These are phyloP conservation scores for Atractiella rhizophila DNA, from an alignment of 768 basidiomycete species.

Conservation along the genomic window DNA sequence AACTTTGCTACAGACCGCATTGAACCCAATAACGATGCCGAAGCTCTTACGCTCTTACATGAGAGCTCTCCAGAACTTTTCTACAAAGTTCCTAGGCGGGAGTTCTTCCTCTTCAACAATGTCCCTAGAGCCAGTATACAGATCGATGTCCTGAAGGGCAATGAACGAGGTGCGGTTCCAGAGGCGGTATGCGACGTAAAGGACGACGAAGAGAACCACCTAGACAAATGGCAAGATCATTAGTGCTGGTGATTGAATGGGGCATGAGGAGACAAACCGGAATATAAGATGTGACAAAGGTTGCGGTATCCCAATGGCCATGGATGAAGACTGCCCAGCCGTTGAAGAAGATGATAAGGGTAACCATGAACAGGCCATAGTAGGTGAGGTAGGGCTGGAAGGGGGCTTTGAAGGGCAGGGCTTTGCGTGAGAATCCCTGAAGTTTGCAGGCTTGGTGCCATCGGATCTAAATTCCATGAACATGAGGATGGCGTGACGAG, in stretches of 20 bases:
- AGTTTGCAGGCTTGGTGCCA: conserved; percentile 5
- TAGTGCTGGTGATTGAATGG: conserved; percentile 1
- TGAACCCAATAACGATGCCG: too few relatives aligned
- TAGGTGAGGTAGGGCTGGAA: conserved; percentile 36
- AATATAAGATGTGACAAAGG: conserved; percentile 67
- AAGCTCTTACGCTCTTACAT: too few relatives aligned
- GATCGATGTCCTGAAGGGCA: conserved; percentile 53
- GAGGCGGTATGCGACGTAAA: conserved; percentile 39
- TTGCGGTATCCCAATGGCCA: conserved; percentile 31
- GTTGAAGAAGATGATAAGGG: conserved; percentile 12
- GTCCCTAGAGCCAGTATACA: conserved; percentile 38
- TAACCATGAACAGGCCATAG: conserved; percentile 31
- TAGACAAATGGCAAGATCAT: conserved; percentile 7
- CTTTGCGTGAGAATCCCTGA: conserved; percentile 28
- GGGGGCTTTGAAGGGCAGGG: conserved; percentile 21
- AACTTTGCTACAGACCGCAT: too few relatives aligned
- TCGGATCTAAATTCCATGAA: conserved; percentile 1
- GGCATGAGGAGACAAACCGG: conserved; percentile 22
- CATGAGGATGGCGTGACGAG: neutral
- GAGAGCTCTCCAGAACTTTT: too few relatives aligned
- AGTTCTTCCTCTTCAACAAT: conserved; percentile 24
- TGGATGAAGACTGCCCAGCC: conserved; percentile 30
- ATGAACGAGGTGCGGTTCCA: conserved; percentile 29
- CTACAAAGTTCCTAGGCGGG: conserved; percentile 3
- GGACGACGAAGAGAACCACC: conserved; percentile 40